These are phyloP conservation scores for Niebla homalea DNA, from an alignment of 495 filamentous ascomycete genomes.

Conservation along the genomic window DNA sequence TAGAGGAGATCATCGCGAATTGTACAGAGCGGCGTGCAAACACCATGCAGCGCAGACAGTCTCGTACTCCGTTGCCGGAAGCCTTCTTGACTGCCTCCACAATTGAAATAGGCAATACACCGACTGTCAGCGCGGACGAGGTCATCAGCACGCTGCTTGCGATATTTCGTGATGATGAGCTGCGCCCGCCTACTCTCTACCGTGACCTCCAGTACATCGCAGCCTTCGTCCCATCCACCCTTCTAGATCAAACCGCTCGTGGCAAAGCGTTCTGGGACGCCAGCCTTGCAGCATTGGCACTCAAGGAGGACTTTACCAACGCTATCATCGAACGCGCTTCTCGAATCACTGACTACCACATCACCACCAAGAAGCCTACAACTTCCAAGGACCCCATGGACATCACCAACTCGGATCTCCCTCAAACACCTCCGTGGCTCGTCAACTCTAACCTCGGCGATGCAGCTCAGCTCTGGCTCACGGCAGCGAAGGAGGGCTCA, in stretches of 20 bases:
- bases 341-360: conserved; percentile 40
- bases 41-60: conserved; percentile 24
- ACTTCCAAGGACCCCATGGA: conserved; percentile 26
- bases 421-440: conserved; percentile 10
- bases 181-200: conserved; percentile 83
- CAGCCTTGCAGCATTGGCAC: conserved; percentile 67
- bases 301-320: conserved; percentile 81
- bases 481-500: conserved; percentile 87
- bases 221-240: conserved; percentile 68
- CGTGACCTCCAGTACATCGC: conserved; percentile 93
- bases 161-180: conserved; percentile 60
- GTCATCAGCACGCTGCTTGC: conserved; percentile 68
- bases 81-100: conserved; percentile 21
- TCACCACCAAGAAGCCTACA: conserved; percentile 33
- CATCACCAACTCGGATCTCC: conserved; percentile 20
- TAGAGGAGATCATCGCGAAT: conserved; percentile 55
- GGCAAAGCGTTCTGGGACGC: conserved; percentile 95
- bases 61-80: neutral
- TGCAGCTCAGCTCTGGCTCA: conserved; percentile 84
- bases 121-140: conserved; percentile 41
- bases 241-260: conserved; percentile 71
- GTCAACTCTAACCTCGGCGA: conserved; percentile 58
- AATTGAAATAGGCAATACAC: conserved; percentile 28
- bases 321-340: conserved; percentile 83
- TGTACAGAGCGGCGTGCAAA: conserved; percentile 55